Evolutionary conservation across 2,329 filamentous ascomycete species (phyloP), one percentile per base, ranked within the genome.

Genomic region (Fusarium solani-melongenae): DNA sequence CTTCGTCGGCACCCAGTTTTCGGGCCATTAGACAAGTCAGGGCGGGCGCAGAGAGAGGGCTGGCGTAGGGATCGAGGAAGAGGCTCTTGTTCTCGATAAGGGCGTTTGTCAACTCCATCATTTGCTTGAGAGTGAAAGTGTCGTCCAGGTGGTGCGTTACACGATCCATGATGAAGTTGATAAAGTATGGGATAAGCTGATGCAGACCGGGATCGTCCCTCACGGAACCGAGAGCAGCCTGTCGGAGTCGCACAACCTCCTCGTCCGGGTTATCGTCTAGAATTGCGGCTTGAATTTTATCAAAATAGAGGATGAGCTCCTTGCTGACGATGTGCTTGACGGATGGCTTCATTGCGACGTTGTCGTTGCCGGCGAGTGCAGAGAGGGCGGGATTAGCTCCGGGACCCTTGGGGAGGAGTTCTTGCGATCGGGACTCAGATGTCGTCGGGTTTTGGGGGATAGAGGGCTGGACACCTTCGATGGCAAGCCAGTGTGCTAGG

Each of bases 311-410:
- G 72, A 97, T 95, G 24, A 98, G 90, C 84, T 99, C 96, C 83
- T 98, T 97, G 74, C 94, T 97, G 51, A 99, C 90, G 57, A 98
- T 93, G 81, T 99, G 96, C 84, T 98, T 98, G 73, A 99, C 95
- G 14, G 95, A 88, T 3, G 96, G 96, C 81, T 96, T 96, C 83
- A 97, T 92, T 46, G 92, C 88, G 64, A 95, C 88, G 76, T 93
- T 95, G 77, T 98, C 95, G 78, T 93, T 92, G 55, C 95, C 95
- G 29, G 94, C 93, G 41, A 98, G 88, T 61, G 94, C 93, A 10
- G 93, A 81, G 46, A 98, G 88, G 51, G 94, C 93, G 6, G 93
- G 92, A 79, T 97, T 98, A 24, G 94, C 94, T 71, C 94, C 94
- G 5, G 94, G 92, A 7, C 95, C 96, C 84, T 98, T 98, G 34